Conservation (phyloP, 2,329 filamentous ascomycete species). For the Aspergillus proliferans region DNA sequence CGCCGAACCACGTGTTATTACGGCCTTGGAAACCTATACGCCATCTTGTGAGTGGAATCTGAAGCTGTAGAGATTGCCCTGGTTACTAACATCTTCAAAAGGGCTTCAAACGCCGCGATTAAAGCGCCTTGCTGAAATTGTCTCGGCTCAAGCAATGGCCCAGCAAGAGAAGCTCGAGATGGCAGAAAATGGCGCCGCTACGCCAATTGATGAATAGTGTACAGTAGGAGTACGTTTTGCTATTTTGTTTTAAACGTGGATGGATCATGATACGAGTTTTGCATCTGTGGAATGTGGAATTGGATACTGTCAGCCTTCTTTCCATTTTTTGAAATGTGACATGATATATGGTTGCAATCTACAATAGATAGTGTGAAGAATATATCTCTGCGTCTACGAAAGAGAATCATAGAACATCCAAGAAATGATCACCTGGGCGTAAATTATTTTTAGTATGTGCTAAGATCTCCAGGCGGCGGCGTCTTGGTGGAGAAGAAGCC, state of each 20-base stretch:
- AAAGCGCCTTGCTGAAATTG: conserved; percentile 96
- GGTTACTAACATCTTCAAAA: conserved; percentile 38
- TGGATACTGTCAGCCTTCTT: neutral
- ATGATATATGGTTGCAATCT: conserved; percentile 62
- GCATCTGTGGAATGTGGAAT: neutral
- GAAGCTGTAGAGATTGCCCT: neutral
- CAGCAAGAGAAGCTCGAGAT: conserved; percentile 79
- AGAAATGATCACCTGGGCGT: too few species aligned
- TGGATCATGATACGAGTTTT: conserved; percentile 18
- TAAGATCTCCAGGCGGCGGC: too few species aligned
- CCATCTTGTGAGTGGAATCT: conserved; percentile 70
- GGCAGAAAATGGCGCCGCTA: conserved; percentile 18
- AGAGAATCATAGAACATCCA: too few species aligned
- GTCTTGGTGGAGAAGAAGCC: too few species aligned
- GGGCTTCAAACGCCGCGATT: conserved; percentile 93
- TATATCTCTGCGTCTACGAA: too few species aligned
- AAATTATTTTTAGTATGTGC: too few species aligned
- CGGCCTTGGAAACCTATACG: conserved; percentile 94
- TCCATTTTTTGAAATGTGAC: conserved; percentile 45
- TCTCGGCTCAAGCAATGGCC: conserved; percentile 90
- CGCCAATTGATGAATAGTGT: conserved; percentile 21
- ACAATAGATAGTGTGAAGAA: conserved; percentile 42
- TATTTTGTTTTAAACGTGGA: conserved; percentile 15
- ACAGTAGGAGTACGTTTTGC: conserved; percentile 16
- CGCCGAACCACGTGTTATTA: conserved; percentile 91